Conservation (phyloP, 176 grass and related monocot species). For the Oryza nivara region DNA sequence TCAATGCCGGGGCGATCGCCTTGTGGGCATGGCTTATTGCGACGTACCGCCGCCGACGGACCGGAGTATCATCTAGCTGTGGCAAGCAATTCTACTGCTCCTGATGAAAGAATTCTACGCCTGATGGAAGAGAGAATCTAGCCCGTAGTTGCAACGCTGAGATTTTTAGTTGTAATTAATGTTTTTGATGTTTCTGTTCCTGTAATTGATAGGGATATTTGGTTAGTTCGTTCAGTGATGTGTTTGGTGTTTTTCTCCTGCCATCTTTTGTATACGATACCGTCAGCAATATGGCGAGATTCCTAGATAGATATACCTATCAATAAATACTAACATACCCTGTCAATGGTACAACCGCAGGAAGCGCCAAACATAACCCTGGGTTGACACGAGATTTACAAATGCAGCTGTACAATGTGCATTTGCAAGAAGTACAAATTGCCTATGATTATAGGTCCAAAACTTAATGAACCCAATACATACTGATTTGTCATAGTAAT, state of each 20-base stretch:
- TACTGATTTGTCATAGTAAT: conserved; percentile 24
- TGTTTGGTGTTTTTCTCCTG: background rate
- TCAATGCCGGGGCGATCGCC: background rate
- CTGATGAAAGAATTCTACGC: background rate
- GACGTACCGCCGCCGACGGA: background rate
- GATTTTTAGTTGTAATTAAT: no score
- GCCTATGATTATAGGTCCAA: background rate
- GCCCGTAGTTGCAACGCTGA: background rate
- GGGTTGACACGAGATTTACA: background rate
- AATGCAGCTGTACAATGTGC: background rate
- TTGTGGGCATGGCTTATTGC: background rate
- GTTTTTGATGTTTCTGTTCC: no score
- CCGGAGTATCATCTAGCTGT: background rate
- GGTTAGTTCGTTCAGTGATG: background rate
- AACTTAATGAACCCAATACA: background rate
- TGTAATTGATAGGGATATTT: background rate
- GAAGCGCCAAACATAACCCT: background rate
- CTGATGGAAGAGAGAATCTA: background rate
- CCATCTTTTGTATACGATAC: background rate
- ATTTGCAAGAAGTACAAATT: background rate
- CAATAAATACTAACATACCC: no score
- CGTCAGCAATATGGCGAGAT: no score
- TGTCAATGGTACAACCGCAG: background rate
- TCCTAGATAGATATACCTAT: no score
- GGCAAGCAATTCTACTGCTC: background rate